phyloP scores from a whole-genome alignment of 1,139 yeast species.

The Sugiyamaella japonica region DNA sequence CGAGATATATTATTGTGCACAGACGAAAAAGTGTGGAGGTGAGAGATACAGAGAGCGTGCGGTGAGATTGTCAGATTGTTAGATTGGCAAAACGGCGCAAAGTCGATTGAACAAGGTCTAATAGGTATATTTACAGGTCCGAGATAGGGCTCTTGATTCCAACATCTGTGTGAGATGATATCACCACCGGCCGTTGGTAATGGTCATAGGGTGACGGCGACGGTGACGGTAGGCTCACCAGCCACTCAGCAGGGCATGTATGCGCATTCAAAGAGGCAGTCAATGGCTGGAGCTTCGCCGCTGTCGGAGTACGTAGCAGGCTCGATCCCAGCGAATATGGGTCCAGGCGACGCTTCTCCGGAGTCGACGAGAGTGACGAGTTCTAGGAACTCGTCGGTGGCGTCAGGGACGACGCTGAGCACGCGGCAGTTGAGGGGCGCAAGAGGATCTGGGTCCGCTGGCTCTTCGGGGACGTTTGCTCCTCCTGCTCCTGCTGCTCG shows the following conservation, averaged over 20 bases:
- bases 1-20: background rate
- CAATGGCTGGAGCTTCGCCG: conserved; percentile 3
- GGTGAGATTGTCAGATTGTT: background rate
- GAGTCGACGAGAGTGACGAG: background rate
- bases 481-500: background rate
- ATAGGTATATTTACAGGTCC: too few relatives aligned
- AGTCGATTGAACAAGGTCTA: too few relatives aligned
- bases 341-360: background rate
- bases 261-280: background rate
- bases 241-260: background rate
- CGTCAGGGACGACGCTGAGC: conserved; percentile 6
- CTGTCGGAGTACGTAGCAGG: too few relatives aligned
- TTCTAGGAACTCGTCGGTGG: background rate
- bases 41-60: background rate
- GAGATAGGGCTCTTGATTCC: too few relatives aligned
- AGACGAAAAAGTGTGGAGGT: background rate
- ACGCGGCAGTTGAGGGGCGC: conserved; percentile 7
- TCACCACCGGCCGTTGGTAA: too few relatives aligned
- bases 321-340: too few relatives aligned
- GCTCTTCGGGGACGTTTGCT: background rate
- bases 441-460: background rate
- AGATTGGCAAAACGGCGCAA: too few relatives aligned
- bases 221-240: background rate
- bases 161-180: too few relatives aligned
- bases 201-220: too few relatives aligned